phyloP scores from a whole-genome alignment of 768 basidiomycete genomes.

The Kwoniella sp. region DNA sequence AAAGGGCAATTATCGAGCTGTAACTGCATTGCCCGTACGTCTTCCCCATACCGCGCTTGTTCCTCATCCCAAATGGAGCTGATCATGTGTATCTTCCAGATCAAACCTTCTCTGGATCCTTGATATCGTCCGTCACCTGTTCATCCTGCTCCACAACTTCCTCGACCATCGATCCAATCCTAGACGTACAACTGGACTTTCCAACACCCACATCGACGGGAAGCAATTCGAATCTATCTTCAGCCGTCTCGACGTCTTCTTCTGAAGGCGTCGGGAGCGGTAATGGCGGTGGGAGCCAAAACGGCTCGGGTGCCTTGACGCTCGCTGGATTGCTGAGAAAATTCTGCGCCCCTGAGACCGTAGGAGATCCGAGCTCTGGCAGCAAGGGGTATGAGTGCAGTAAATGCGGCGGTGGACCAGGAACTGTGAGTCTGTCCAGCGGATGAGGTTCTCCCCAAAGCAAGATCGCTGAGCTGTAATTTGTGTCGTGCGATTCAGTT shows the following conservation, averaged over 20 bases:
- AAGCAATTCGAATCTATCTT: constrained; percentile 8
- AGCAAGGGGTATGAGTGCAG: constrained; percentile 78
- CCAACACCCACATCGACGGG: constrained; percentile 53
- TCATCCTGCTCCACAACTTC: constrained; percentile 78
- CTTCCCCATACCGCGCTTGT: neutral
- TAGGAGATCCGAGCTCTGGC: constrained; percentile 60
- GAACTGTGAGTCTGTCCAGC: constrained; percentile 36
- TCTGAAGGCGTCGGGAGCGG: constrained; percentile 57
- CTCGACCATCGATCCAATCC: constrained; percentile 80
- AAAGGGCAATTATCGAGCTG: constrained; percentile 77
- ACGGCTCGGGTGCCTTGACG: constrained; percentile 59
- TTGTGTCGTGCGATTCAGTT: constrained; percentile 59
- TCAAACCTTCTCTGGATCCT: constrained; percentile 79
- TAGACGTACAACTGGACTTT: constrained; percentile 87
- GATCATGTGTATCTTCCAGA: constrained; percentile 54
- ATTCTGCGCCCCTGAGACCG: constrained; percentile 73
- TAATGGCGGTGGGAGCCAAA: neutral
- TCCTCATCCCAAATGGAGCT: neutral
- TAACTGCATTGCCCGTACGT: constrained; percentile 76
- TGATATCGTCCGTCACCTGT: constrained; percentile 88
- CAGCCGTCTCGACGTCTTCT: constrained; percentile 15
- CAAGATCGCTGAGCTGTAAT: neutral
- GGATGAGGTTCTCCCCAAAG: neutral
- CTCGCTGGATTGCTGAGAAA: constrained; percentile 74
- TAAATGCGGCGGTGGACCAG: constrained; percentile 64